A percentile compares a stretch with the other conserved stretches of the same genome.
These are phyloP conservation scores for Yamadazyma conglobata DNA, from an alignment of 1,139 yeast species.

Conservation along the genomic window DNA sequence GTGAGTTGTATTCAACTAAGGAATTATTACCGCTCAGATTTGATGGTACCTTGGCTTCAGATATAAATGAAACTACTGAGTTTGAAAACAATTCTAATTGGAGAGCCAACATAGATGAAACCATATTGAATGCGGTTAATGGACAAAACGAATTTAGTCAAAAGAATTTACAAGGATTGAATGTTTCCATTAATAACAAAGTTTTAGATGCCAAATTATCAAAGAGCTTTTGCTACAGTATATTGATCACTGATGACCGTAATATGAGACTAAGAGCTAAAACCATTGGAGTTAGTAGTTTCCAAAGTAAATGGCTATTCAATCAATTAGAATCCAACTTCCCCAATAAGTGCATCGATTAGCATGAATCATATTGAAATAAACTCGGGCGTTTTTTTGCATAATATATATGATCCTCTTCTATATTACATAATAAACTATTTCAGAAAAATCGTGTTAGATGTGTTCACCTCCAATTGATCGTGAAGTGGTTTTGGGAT, in stretches of 20 bases:
- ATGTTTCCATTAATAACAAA: conserved; percentile 13
- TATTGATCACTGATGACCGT: conserved; percentile 68
- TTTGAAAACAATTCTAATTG: conserved; percentile 62
- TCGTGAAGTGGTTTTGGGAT: too few species aligned
- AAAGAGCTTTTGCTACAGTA: conserved; percentile 49
- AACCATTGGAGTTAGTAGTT: conserved; percentile 53
- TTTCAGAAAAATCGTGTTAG: too few species aligned
- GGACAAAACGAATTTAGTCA: conserved; percentile 46
- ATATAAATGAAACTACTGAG: conserved; percentile 55
- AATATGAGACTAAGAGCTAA: conserved; percentile 68
- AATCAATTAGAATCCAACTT: conserved; percentile 44
- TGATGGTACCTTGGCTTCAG: conserved; percentile 55
- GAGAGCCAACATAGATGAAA: conserved; percentile 60
- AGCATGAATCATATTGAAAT: conserved; percentile 6
- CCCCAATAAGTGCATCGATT: conserved; percentile 41
- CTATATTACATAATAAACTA: too few species aligned
- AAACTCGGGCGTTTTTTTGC: too few species aligned
- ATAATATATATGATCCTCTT: too few species aligned
- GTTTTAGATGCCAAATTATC: conserved; percentile 34
- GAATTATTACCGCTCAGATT: conserved; percentile 49
- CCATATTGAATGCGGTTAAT: conserved; percentile 51
- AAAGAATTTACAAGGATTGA: conserved; percentile 35
- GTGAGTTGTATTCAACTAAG: conserved; percentile 61
- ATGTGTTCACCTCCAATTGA: too few species aligned
- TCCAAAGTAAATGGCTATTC: conserved; percentile 62